Evolutionary conservation across 768 basidiomycete genomes (phyloP).

Genomic region (Podaxis sp.): DNA sequence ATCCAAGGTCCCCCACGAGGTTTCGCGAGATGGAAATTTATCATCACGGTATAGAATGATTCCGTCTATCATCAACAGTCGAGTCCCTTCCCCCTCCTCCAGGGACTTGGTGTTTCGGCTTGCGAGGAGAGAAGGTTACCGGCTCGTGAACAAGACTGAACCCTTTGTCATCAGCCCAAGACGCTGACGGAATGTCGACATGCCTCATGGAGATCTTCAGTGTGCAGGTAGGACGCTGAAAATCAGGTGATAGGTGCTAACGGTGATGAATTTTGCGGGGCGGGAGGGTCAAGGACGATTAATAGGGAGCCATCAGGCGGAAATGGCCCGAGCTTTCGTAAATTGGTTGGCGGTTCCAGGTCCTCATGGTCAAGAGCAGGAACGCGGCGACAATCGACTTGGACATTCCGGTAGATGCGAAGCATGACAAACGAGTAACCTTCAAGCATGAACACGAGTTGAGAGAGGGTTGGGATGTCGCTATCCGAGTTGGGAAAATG

Average conservation of each 20-base stretch:
- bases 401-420: not conserved
- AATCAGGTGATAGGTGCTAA: not conserved
- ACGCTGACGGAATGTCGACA: not conserved
- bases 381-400: not conserved
- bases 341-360: not conserved
- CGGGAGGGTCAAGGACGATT: not conserved
- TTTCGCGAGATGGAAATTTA: not conserved
- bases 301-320: slow-evolving; percentile 2
- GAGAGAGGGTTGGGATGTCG: not conserved
- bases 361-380: not conserved
- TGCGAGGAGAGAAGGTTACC: not conserved
- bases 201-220: not conserved
- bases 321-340: slow-evolving; percentile 5
- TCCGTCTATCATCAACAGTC: not conserved
- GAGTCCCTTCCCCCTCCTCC: not conserved
- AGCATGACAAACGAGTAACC: not conserved
- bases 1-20: slow-evolving; percentile 7
- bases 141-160: not conserved
- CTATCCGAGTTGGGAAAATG: slow-evolving; percentile 3
- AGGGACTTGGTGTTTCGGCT: slow-evolving; percentile 1
- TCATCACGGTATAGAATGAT: not conserved
- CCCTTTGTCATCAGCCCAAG: not conserved
- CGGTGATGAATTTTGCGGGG: not conserved
- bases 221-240: not conserved
- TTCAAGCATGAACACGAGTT: not conserved